Conservation (phyloP, 1,139 yeast genomes). For the Hemisphaericaspora xylofermentans region DNA sequence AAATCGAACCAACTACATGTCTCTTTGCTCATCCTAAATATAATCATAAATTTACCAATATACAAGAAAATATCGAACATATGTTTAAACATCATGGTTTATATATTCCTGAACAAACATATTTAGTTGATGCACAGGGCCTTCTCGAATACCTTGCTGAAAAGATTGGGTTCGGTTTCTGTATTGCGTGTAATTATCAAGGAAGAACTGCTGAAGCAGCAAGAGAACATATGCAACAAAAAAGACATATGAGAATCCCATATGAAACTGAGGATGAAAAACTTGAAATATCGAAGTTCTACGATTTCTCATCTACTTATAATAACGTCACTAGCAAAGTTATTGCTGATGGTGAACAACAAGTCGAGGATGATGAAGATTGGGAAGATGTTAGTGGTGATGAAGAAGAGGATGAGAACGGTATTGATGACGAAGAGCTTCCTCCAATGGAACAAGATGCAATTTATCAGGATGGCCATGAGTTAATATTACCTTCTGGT, state of each 20-base stretch:
- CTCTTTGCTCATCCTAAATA: conserved; percentile 67
- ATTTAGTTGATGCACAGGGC: conserved; percentile 68
- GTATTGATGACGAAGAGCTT: conserved; percentile 42
- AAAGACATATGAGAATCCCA: conserved; percentile 86
- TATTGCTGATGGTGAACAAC: conserved; percentile 17
- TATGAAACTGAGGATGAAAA: conserved; percentile 83
- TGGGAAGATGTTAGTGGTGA: conserved; percentile 26
- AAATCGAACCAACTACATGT: conserved; percentile 73
- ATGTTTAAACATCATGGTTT: conserved; percentile 80
- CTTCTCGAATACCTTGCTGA: conserved; percentile 74
- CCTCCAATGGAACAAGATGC: conserved; percentile 31
- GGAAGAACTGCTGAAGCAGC: conserved; percentile 84
- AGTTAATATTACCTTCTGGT: conserved; percentile 84
- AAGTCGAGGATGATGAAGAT: conserved; percentile 16
- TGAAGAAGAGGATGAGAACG: conserved; percentile 37
- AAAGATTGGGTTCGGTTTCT: conserved; percentile 81
- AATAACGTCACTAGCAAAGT: conserved; percentile 22
- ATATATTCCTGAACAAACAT: conserved; percentile 79
- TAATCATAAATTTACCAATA: conserved; percentile 30
- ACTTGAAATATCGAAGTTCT: conserved; percentile 75
- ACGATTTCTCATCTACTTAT: conserved; percentile 77
- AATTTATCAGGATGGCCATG: conserved; percentile 61
- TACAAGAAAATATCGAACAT: conserved; percentile 69
- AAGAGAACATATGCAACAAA: conserved; percentile 83
- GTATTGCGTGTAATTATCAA: conserved; percentile 80